Evolutionary conservation across 768 basidiomycete genomes (phyloP), one percentile per base, ranked within the genome.

Genomic region (Agaricus subrufescens): DNA sequence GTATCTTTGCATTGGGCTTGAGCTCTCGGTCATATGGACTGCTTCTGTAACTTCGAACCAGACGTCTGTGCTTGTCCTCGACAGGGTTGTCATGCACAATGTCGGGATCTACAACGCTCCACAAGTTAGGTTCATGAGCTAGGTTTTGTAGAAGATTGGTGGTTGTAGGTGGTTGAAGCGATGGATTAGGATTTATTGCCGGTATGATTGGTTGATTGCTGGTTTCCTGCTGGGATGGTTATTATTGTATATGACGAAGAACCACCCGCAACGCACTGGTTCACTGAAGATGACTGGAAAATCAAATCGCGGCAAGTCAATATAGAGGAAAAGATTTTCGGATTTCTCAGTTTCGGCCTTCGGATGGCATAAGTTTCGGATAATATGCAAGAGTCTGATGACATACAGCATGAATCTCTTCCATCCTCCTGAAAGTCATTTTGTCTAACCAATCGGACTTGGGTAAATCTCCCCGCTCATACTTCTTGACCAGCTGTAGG

Each of bases 391-490:
- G 19, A 1, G 39, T 45, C 31, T 31, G 39, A 43, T 40, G 37
- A 62, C 87, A 56, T 67, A 94, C 95, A 2, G 92, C 84, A 67
- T 98, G 96, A 27, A 95, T 85, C 68, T 94, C 90, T 60, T 94
- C 94, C 79, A 98, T 96, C 74, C 89, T 92, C 46, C 95, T 77
- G 73, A 98, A 99, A 5, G 91, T 86, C 72, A 97, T 71, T 59
- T 89, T 88, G 66, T 98, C 95, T 6, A 98, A 74, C 97, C 97
- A 99, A 55, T 98, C 97, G 2, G 92, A 88, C 69, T 94, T 93
- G 2, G 89, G 84, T 30, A 99, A 77, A 67, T 98, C 97, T 0
- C 94, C 94, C 15, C 93, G 80, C 64, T 98, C 94, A 63, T 95
- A 94, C 69, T 97, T 97, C 77, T 98, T 97, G 52, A 99, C 90